Conservation (phyloP, 2,329 filamentous ascomycete genomes). For the Cercospora sp. region DNA sequence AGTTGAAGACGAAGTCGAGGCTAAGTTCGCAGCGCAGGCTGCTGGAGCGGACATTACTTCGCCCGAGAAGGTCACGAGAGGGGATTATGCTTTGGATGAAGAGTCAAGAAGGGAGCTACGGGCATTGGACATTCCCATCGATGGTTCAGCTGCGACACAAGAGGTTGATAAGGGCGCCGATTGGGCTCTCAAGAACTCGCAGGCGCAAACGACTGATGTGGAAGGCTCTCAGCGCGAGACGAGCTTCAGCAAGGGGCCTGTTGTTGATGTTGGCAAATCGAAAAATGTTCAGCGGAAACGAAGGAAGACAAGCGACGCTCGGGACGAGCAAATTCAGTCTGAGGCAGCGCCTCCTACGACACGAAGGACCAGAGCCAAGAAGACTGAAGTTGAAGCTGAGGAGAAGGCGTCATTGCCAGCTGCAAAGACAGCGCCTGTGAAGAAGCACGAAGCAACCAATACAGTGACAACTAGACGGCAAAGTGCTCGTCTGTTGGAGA, state of each 20-base stretch:
- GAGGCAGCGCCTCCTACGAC: not conserved
- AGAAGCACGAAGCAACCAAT: not conserved
- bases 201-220: not conserved
- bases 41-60: constrained; percentile 20
- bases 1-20: constrained; percentile 32
- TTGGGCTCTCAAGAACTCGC: constrained; percentile 6
- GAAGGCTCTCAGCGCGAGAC: not conserved
- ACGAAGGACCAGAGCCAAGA: not conserved
- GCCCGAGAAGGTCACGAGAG: constrained; percentile 16
- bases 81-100: constrained; percentile 6
- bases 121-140: not conserved
- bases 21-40: constrained; percentile 32
- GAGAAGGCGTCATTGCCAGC: not conserved
- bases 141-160: not conserved
- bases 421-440: not conserved
- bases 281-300: not conserved
- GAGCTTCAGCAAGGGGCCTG: not conserved
- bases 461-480: not conserved
- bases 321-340: not conserved
- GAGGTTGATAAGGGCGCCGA: not conserved
- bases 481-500: constrained; percentile 9
- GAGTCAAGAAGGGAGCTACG: not conserved
- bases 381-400: not conserved
- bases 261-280: not conserved
- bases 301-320: not conserved